Base-by-base conservation (phyloP, 73 alveolate genomes). In the Uronychia setigera region DNA sequence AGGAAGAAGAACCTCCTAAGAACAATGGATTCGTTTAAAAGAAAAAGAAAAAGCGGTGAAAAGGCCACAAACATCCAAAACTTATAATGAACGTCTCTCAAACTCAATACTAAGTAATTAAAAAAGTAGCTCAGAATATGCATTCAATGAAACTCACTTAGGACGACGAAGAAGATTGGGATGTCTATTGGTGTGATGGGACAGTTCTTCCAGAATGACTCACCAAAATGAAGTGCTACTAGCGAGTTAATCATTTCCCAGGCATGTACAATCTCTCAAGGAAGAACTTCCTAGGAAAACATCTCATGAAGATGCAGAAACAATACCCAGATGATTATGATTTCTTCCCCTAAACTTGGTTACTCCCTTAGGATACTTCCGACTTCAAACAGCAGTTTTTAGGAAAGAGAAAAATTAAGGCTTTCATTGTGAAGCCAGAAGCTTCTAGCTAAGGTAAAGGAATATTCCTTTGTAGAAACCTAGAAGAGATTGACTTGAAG, bases 381-480 rank as follows among this genome's bases (percentile, higher is more conserved):
- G 80, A 74, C 26, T 25, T 74, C 32, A 74, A 19, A 19, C n/a
- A 46, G 19, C 19, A 60, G 67, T 46, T 19, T 46, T 11, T 11
- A 19, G 19, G 67, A 14, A 89, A 89, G 77, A 88, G 87, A 76
- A 91, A 88, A 46, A 78, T 80, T 29, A 87, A 88, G 85, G 88
- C 97, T 74, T 92, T 82, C 88, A 92, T 92, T 35, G 93, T 92
- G 80, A 92, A 92, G 46, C 97, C 97, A 28, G 95, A 92, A 77
- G 88, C 84, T 29, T 84, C 90, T 59, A 78, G 93, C 58, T 84
- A 87, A 35, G 93, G 93, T 74, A 87, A 81, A 35, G 93, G 93
- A n/a, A 87, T 87, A 5, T 87, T 67, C 35, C 67, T 87, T 58
- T 46, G 86, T 35, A 82, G 93, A 34, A 79, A 77, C 29, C 57